Conservation (phyloP, 1,284 basidiomycete genomes). For the Cryptococcus jaspeensis region DNA sequence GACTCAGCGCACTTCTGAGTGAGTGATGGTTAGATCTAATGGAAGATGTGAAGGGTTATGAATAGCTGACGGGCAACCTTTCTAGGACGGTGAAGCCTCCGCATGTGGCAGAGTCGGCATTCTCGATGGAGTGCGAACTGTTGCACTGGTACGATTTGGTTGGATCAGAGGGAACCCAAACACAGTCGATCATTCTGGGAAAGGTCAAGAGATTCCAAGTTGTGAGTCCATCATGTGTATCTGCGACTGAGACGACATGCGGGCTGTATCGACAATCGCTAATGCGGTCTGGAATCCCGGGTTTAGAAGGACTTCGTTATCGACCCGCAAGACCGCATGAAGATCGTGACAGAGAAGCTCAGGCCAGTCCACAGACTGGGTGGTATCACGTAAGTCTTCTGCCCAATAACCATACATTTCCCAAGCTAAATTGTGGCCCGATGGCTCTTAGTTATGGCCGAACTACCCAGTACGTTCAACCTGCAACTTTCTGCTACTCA, state of each 20-base stretch:
- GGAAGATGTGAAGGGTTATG: neutral
- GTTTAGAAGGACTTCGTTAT: conserved; percentile 57
- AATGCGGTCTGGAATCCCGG: conserved; percentile 27
- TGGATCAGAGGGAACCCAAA: conserved; percentile 51
- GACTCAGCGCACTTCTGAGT: conserved; percentile 62
- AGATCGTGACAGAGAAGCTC: conserved; percentile 54
- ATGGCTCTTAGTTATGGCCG: conserved; percentile 50
- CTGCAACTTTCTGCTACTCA: neutral
- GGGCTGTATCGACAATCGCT: neutral
- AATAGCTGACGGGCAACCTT: neutral
- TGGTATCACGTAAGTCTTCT: conserved; percentile 58
- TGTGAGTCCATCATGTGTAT: conserved; percentile 21
- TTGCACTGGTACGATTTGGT: conserved; percentile 61
- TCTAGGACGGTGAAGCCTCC: conserved; percentile 60
- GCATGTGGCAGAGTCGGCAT: conserved; percentile 67
- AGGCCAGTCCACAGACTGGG: conserved; percentile 65
- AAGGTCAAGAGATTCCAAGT: conserved; percentile 65
- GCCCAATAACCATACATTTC: neutral
- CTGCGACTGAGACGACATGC: neutral
- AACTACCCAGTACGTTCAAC: conserved; percentile 55
- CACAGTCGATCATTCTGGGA: conserved; percentile 64
- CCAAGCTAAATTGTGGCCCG: neutral
- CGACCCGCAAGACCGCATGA: conserved; percentile 55
- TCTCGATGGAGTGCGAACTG: conserved; percentile 70
- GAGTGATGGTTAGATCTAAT: conserved; percentile 35